phyloP scores from a whole-genome alignment of 1,284 basidiomycete species.

The Irpex lacteus region DNA sequence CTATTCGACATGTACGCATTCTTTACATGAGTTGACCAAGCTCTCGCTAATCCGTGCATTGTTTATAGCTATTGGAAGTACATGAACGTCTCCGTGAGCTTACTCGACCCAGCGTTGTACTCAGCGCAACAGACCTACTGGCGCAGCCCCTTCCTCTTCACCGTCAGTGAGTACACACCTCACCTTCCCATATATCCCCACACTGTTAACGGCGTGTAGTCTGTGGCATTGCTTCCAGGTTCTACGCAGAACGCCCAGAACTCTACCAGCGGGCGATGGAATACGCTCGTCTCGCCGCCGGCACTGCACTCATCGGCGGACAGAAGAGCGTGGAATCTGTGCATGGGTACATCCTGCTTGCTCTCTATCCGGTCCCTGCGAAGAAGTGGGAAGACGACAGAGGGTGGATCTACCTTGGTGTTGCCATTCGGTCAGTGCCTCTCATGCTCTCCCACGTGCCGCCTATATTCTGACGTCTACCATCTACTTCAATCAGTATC shows the following conservation, averaged over 20 bases:
- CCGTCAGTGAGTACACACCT: slow-evolving; percentile 61
- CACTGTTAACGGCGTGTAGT: slow-evolving; percentile 39
- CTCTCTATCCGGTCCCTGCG: slow-evolving; percentile 70
- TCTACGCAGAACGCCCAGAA: slow-evolving; percentile 60
- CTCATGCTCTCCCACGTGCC: background rate
- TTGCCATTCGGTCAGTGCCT: slow-evolving; percentile 62
- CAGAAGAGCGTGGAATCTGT: slow-evolving; percentile 75
- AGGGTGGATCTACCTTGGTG: slow-evolving; percentile 75
- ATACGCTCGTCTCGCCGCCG: slow-evolving; percentile 70
- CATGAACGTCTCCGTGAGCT: slow-evolving; percentile 70
- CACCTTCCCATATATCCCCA: background rate
- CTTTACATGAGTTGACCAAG: background rate
- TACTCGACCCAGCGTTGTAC: slow-evolving; percentile 75
- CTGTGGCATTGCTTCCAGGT: slow-evolving; percentile 75
- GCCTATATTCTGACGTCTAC: background rate
- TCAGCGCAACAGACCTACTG: slow-evolving; percentile 70
- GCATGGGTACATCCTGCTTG: slow-evolving; percentile 70
- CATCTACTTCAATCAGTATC: slow-evolving; percentile 40
- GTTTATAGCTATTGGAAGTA: slow-evolving; percentile 62
- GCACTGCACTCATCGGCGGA: slow-evolving; percentile 67
- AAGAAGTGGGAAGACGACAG: slow-evolving; percentile 79
- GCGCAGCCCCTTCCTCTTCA: slow-evolving; percentile 79
- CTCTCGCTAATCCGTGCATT: slow-evolving; percentile 1
- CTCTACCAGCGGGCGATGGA: slow-evolving; percentile 68
- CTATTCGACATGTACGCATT: slow-evolving; percentile 72